Evolutionary conservation across 768 basidiomycete genomes (phyloP), one percentile per base, ranked within the genome.

Genomic region (Panaeolus cyanescens): DNA sequence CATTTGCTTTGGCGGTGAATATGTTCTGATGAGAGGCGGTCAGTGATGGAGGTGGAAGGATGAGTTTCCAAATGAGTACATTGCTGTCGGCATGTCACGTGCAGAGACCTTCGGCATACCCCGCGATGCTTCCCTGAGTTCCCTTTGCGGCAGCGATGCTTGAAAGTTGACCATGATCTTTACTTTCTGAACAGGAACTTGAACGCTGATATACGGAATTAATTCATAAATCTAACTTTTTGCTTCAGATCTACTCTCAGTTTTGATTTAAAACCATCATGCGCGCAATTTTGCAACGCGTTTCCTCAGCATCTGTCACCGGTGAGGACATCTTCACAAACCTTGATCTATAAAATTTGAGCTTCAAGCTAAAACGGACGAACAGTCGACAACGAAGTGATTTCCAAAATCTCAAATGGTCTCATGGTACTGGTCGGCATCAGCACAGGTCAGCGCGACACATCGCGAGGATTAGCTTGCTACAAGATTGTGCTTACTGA

Each of bases 361-460:
- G 59, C 20, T 40, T 58, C 42, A 5, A 32, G n/a, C 36, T 33
- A 34, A 56, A 32, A 32, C 2, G 22, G 25, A 13, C n/a, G 45
- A 36, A 9, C 74, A 96, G 95, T 97, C 59, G 88, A 96, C 65
- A 84, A 82, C 50, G 80, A 91, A 67, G 80, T 87, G 32, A 86
- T 98, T 63, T 94, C 95, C 3, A 83, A 84, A 34, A 96, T 98
- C 62, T 88, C 89, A 17, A 81, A 83, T 65, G 96, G 96, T 1
- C 78, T 98, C 31, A 89, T 98, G 85, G 91, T 96, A 19, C 84
- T 98, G 15, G 86, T 98, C 32, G 96, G 96, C 28, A 92, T 98
- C 65, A 92, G 91, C 40, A 79, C 80, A 76, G 92, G 92, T 91
- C 78, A 66, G 80, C 63, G 39, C 59, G 30, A 12, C 19, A 37